Evolutionary conservation across 768 basidiomycete species (phyloP).

Genomic region (Tylopilus rubrobrunneus): DNA sequence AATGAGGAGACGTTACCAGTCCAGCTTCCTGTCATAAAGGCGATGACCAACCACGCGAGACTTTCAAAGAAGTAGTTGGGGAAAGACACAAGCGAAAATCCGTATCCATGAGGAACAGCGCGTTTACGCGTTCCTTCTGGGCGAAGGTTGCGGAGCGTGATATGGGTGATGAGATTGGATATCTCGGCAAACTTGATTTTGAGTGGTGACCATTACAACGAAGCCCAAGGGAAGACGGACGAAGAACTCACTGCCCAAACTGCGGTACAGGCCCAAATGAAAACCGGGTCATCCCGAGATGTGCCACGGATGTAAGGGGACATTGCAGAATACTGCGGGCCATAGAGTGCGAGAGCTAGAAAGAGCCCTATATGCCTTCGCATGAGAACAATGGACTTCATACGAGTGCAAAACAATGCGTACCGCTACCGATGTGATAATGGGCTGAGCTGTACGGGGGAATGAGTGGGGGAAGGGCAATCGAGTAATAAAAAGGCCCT

Average conservation of each 20-base stretch:
- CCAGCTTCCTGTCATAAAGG: slow-evolving; percentile 72
- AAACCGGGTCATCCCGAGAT: slow-evolving; percentile 57
- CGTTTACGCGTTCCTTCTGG: slow-evolving; percentile 75
- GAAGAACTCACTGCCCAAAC: slow-evolving; percentile 68
- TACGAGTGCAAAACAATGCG: not conserved
- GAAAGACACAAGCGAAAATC: slow-evolving; percentile 81
- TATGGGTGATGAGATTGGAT: slow-evolving; percentile 80
- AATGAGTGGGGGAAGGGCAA: not conserved
- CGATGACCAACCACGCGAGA: slow-evolving; percentile 68
- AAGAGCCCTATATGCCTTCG: slow-evolving; percentile 48
- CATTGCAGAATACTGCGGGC: slow-evolving; percentile 67
- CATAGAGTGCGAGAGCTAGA: slow-evolving; percentile 77
- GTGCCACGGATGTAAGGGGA: slow-evolving; percentile 63
- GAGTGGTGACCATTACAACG: not conserved
- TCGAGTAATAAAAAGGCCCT: slow-evolving; percentile 12
- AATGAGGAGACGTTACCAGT: slow-evolving; percentile 48
- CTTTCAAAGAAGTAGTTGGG: slow-evolving; percentile 96
- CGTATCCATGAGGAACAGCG: slow-evolving; percentile 89
- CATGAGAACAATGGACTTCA: not conserved
- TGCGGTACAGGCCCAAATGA: slow-evolving; percentile 61
- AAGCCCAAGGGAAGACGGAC: not conserved
- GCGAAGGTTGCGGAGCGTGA: slow-evolving; percentile 79
- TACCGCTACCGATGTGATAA: slow-evolving; percentile 79
- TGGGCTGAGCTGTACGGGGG: slow-evolving; percentile 65
- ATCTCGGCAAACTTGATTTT: slow-evolving; percentile 68